Conservation (phyloP, 192 early-diverging fungal genomes). For the Podila horticola region DNA sequence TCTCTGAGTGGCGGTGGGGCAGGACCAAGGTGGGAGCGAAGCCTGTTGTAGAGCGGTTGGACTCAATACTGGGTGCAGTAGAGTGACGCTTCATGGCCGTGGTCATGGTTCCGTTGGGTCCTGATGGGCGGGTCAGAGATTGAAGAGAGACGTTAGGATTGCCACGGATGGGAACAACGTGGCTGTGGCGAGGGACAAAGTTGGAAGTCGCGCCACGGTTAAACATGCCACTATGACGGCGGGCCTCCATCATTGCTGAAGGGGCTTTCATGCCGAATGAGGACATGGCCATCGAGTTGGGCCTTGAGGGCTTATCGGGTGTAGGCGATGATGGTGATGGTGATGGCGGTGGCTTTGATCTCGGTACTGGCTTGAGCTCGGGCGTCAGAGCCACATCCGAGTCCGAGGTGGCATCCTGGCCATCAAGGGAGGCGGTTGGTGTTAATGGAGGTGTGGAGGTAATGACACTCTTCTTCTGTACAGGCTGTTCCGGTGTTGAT, state of each 20-base stretch:
- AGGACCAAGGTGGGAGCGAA: slow-evolving; percentile 13
- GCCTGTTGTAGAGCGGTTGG: slow-evolving; percentile 33
- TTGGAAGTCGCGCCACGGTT: slow-evolving; percentile 15
- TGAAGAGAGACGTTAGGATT: slow-evolving; percentile 16
- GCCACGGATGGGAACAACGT: slow-evolving; percentile 26
- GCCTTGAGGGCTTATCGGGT: slow-evolving; percentile 4
- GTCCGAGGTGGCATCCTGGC: slow-evolving; percentile 36
- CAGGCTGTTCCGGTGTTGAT: slow-evolving; percentile 5
- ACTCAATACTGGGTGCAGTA: slow-evolving; percentile 32
- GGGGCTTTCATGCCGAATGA: slow-evolving; percentile 39
- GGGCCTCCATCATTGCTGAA: slow-evolving; percentile 47
- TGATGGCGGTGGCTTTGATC: not conserved
- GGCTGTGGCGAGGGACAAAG: slow-evolving; percentile 46
- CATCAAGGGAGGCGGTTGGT: slow-evolving; percentile 36
- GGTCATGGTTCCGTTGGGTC: not conserved
- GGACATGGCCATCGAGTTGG: slow-evolving; percentile 44
- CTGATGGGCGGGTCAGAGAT: slow-evolving; percentile 9
- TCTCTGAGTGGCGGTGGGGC: slow-evolving; percentile 51
- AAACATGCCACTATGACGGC: slow-evolving; percentile 41
- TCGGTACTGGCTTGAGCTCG: slow-evolving; percentile 20
- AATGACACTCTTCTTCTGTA: slow-evolving; percentile 4
- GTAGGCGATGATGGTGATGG: not conserved
- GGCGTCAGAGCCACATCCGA: slow-evolving; percentile 32
- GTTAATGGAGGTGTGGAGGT: slow-evolving; percentile 38
- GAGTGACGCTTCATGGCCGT: slow-evolving; percentile 32